Evolutionary conservation across 768 basidiomycete genomes (phyloP), one percentile per base, ranked within the genome.

Genomic region (Tylopilus plumbeoviolaceoides): DNA sequence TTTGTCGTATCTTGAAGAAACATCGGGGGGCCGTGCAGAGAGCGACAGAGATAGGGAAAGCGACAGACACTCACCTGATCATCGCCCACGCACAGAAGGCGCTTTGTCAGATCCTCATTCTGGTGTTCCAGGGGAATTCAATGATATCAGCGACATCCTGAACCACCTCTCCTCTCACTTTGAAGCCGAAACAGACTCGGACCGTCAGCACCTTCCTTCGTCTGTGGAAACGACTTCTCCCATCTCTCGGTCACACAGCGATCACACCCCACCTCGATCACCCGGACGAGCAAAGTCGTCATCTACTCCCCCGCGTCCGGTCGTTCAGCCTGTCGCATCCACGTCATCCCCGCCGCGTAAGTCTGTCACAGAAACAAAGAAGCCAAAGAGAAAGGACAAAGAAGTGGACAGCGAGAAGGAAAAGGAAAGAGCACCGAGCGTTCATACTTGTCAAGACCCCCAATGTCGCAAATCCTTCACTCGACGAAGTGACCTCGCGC

Each of bases 381-480:
- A 64, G 51, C 35, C 27, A 47, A 68, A 61, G 58, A 68, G 57
- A 61, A 65, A 47, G 21, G 65, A 51, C 44, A 51, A 51, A 38
- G 44, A 67, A 44, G 57, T 57, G 35, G 70, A 66, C 47, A 54
- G 43, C 33, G 62, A 63, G 45, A 72, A 49, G 44, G 74, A 76
- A 41, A 80, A 74, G 56, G 81, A 81, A 43, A 75, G 70, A 53
- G 71, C 68, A 7, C 65, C 75, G 7, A 78, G 75, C 49, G 63
- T 74, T 8, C 89, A 90, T 63, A 75, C 75, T 18, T 91, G 90
- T 62, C 85, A 84, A 55, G 77, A 83, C 52, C 80, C 84, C 40
- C 78, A 83, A 36, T 94, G 91, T 62, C 77, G 78, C 61, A 94
- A 93, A 73, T 76, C 83, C 10, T 94, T 94, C 65, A 86, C 85